phyloP scores from a whole-genome alignment of 441 rosid species.

The Populus hybrid region DNA sequence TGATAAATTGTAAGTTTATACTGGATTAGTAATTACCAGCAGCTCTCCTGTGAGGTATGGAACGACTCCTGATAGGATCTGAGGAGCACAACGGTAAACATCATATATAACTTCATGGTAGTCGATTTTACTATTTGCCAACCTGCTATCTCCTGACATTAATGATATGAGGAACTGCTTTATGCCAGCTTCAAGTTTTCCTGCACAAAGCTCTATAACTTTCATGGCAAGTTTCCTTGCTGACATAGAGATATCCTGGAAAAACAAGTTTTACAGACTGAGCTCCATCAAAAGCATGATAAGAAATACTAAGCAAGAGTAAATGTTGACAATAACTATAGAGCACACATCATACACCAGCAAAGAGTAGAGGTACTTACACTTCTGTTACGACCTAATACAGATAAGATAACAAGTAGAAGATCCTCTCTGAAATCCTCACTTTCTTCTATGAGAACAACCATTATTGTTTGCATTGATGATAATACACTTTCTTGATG shows the following conservation, averaged over 20 bases:
- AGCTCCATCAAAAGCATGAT: constrained; percentile 13
- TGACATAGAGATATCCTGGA: constrained; percentile 65
- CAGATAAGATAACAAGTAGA: no score
- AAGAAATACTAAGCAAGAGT: not conserved
- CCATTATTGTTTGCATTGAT: no score
- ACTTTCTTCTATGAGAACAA: no score
- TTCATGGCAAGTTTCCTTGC: constrained; percentile 93
- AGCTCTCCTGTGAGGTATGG: constrained; percentile 97
- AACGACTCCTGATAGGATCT: constrained; percentile 77
- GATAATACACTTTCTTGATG: no score
- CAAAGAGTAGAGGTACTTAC: constrained; percentile 49
- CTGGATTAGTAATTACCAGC: constrained; percentile 57
- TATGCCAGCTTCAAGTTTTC: constrained; percentile 85
- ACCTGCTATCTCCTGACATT: constrained; percentile 81
- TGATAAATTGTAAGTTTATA: constrained; percentile 15
- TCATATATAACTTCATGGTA: constrained; percentile 92
- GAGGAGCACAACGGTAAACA: constrained; percentile 85
- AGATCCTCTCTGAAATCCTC: no score
- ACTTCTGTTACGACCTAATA: constrained; percentile 71
- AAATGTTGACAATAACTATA: not conserved
- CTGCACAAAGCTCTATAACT: constrained; percentile 86
- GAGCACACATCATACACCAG: constrained; percentile 1
- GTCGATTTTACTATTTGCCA: constrained; percentile 60
- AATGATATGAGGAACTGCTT: constrained; percentile 88
- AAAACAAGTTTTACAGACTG: constrained; percentile 34